A percentile compares a stretch with the other conserved stretches of the same genome.
Evolutionary conservation across 73 alveolate genomes (phyloP).

Genomic region (Stentor coeruleus): DNA sequence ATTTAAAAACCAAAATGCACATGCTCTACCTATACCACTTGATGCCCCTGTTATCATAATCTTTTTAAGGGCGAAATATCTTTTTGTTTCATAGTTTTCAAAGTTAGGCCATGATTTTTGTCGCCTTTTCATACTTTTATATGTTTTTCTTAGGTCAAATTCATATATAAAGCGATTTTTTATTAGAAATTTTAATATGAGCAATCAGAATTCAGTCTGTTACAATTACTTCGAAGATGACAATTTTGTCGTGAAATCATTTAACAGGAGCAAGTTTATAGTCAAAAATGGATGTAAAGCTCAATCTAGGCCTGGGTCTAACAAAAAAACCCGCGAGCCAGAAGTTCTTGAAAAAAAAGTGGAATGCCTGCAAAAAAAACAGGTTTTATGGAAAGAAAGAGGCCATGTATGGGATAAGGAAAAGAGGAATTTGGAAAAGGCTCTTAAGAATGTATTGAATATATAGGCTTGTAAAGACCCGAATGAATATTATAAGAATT

Average conservation of each 20-base stretch:
- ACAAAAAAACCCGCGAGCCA: neutral
- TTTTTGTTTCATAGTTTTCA: no score
- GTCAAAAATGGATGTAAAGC: no score
- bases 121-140: no score
- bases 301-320: no score
- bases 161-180: no score
- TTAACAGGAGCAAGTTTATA: no score
- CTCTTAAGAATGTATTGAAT: neutral
- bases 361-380: neutral
- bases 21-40: constrained; percentile 77
- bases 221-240: no score
- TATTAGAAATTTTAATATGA: no score
- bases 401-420: neutral
- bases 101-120: no score
- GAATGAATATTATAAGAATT: neutral
- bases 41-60: constrained; percentile 89
- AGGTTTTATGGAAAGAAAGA: neutral
- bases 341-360: neutral
- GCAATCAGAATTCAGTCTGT: no score
- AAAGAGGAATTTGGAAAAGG: neutral
- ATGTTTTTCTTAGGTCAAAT: no score
- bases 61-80: constrained; percentile 72
- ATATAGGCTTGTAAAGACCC: neutral
- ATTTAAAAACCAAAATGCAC: constrained; percentile 75
- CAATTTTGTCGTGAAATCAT: no score